A percentile compares a stretch with the other conserved stretches of the same genome.
These are phyloP conservation scores for Leptographium flavum DNA, from an alignment of 2,329 filamentous ascomycete species.

Conservation along the genomic window DNA sequence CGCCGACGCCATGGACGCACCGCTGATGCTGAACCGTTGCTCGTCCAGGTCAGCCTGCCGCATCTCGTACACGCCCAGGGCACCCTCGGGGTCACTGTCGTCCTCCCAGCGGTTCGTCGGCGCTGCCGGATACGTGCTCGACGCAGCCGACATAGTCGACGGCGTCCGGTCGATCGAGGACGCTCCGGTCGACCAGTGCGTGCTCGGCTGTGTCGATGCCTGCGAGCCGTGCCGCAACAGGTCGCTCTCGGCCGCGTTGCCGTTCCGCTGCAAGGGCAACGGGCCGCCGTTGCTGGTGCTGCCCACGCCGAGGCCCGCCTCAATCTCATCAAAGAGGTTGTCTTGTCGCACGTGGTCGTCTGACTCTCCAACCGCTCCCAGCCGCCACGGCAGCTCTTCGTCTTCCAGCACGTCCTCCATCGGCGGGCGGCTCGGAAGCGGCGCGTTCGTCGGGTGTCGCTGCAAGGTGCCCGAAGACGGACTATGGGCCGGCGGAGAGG, in stretches of 20 bases:
- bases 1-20: conserved; percentile 25
- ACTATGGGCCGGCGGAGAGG: conserved; percentile 26
- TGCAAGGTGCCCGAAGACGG: conserved; percentile 32
- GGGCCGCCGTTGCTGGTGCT: conserved; percentile 28
- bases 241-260: conserved; percentile 1
- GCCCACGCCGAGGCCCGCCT: conserved; percentile 33
- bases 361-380: conserved; percentile 15
- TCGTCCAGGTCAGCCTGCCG: conserved; percentile 71
- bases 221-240: conserved; percentile 25
- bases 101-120: conserved; percentile 27
- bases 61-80: conserved; percentile 72
- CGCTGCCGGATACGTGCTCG: background rate
- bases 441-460: conserved; percentile 45
- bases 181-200: conserved; percentile 22
- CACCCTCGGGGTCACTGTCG: conserved; percentile 79
- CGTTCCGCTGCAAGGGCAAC: background rate
- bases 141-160: conserved; percentile 4
- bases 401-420: conserved; percentile 28
- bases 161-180: conserved; percentile 21
- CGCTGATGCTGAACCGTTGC: conserved; percentile 40
- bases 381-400: conserved; percentile 27
- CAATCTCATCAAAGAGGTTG: conserved; percentile 43
- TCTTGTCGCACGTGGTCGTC: conserved; percentile 32
- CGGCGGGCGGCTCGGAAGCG: conserved; percentile 37
- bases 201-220: conserved; percentile 26